Evolutionary conservation across 371 early-diverging fungal species (phyloP).

Genomic region (Actinomucor elegans): DNA sequence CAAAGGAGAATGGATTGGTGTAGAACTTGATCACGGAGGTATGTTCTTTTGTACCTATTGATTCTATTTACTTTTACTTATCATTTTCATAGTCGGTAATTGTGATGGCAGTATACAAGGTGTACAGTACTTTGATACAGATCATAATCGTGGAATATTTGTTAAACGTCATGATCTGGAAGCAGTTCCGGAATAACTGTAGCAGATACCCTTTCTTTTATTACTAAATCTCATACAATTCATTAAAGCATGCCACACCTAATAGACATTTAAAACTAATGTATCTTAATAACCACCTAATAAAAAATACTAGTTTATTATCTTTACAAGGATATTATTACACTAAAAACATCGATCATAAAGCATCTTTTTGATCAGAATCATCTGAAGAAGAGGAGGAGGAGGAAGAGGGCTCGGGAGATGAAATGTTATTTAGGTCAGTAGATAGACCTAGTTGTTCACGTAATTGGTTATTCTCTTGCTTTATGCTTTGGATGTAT

Average conservation of each 20-base stretch:
- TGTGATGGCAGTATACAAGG: constrained; percentile 29
- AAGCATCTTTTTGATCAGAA: not conserved
- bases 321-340: constrained; percentile 1
- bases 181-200: constrained; percentile 16
- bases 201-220: constrained; percentile 3
- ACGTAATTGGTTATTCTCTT: constrained; percentile 19
- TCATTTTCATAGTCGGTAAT: constrained; percentile 24
- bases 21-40: constrained; percentile 38
- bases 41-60: not conserved
- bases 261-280: no score
- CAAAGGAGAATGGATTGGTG: constrained; percentile 34
- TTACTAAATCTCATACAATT: not conserved
- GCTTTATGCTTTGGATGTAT: constrained; percentile 16
- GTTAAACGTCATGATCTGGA: constrained; percentile 24
- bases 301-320: not conserved
- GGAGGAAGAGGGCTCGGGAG: not conserved
- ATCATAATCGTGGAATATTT: constrained; percentile 32
- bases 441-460: constrained; percentile 15
- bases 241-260: not conserved
- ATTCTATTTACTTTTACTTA: not conserved
- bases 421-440: not conserved
- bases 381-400: constrained; percentile 7
- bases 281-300: no score
- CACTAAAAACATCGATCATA: constrained; percentile 8
- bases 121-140: constrained; percentile 27